These are phyloP conservation scores for Stachybotrys echinatus DNA, from an alignment of 2,329 filamentous ascomycete genomes.

Conservation along the genomic window DNA sequence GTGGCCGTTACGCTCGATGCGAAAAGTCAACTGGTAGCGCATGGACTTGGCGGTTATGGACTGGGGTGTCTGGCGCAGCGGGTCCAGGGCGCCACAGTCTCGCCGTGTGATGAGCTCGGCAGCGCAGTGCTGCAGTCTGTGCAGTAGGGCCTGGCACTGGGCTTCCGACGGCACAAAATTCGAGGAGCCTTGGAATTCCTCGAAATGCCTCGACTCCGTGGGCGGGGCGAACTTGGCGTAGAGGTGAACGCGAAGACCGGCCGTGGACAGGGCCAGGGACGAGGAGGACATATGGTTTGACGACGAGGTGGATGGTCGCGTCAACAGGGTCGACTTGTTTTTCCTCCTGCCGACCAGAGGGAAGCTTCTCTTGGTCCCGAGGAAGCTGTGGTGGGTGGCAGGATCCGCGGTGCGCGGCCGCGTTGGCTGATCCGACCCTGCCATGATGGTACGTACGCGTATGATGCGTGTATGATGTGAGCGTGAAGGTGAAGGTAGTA, in stretches of 20 bases:
- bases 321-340: slow-evolving; percentile 11
- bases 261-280: slow-evolving; percentile 4
- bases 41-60: slow-evolving; percentile 33
- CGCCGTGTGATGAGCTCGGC: slow-evolving; percentile 48
- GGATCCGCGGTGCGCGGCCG: slow-evolving; percentile 15
- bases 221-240: slow-evolving; percentile 41
- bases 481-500: no score
- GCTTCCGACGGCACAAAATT: slow-evolving; percentile 37
- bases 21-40: slow-evolving; percentile 43
- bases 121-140: slow-evolving; percentile 45
- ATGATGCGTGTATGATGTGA: background rate
- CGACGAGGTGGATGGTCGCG: slow-evolving; percentile 12
- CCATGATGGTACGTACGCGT: background rate
- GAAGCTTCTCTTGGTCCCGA: slow-evolving; percentile 23
- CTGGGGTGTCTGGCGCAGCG: slow-evolving; percentile 19
- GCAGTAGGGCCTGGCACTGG: slow-evolving; percentile 43
- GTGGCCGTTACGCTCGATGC: slow-evolving; percentile 34
- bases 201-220: slow-evolving; percentile 35
- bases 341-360: slow-evolving; percentile 22
- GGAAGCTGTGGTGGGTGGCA: slow-evolving; percentile 7
- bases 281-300: slow-evolving; percentile 6
- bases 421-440: background rate
- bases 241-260: slow-evolving; percentile 34
- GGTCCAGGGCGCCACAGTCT: slow-evolving; percentile 41
- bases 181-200: slow-evolving; percentile 41